These are phyloP conservation scores for Cladosporium velox DNA, from an alignment of 2,329 filamentous ascomycete genomes.

Conservation along the genomic window DNA sequence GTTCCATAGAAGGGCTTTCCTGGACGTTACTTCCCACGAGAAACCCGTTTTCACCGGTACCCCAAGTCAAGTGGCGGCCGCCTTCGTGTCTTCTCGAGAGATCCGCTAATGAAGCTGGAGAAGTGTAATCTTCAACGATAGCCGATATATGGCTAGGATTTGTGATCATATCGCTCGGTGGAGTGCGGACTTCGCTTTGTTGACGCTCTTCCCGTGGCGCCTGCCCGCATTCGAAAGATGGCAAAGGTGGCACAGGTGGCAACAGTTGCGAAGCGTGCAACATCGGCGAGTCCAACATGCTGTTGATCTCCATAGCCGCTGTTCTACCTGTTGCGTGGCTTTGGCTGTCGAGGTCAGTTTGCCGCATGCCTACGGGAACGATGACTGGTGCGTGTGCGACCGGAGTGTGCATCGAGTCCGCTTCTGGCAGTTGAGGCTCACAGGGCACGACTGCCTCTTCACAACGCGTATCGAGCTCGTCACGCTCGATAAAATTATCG, in stretches of 20 bases:
- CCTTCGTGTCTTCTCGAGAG: slow-evolving; percentile 26
- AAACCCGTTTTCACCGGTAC: slow-evolving; percentile 17
- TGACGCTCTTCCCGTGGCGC: neutral
- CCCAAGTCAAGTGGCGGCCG: slow-evolving; percentile 6
- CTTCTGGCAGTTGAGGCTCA: neutral
- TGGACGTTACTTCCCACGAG: slow-evolving; percentile 20
- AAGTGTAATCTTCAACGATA: slow-evolving; percentile 20
- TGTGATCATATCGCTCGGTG: neutral
- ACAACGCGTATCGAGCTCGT: neutral
- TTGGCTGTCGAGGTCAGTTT: neutral
- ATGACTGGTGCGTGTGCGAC: neutral
- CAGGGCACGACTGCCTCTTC: neutral
- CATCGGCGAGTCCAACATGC: neutral
- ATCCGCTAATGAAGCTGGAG: slow-evolving; percentile 27
- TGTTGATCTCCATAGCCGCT: neutral
- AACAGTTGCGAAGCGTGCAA: neutral
- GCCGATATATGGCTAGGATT: neutral
- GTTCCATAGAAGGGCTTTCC: neutral
- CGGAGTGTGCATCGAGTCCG: neutral
- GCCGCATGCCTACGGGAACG: neutral
- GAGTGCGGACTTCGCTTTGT: slow-evolving; percentile 8
- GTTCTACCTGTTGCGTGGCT: too few species aligned
- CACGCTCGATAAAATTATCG: slow-evolving; percentile 23
- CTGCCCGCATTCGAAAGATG: neutral
- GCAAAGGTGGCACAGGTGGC: neutral